These are phyloP conservation scores for Metschnikowia corniflorae DNA, from an alignment of 805 yeast genomes.

Conservation along the genomic window DNA sequence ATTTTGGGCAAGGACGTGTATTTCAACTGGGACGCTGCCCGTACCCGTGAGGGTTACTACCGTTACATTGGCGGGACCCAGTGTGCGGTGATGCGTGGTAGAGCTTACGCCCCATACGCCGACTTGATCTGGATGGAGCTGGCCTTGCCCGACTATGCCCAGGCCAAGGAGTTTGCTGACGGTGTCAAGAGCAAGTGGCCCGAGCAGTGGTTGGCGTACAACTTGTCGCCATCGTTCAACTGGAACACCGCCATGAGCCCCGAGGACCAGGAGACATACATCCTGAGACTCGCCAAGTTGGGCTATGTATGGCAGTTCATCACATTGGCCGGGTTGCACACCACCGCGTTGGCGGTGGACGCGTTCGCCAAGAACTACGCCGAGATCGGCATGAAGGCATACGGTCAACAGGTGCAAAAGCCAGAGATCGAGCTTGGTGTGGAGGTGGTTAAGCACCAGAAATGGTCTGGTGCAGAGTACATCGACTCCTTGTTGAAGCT, in stretches of 20 bases:
- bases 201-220: constrained; percentile 93
- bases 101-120: constrained; percentile 91
- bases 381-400: constrained; percentile 89
- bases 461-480: constrained; percentile 98
- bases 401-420: constrained; percentile 82
- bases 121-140: constrained; percentile 99
- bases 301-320: constrained; percentile 98
- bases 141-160: constrained; percentile 87
- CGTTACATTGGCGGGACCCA: constrained; percentile 94
- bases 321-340: constrained; percentile 94
- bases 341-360: constrained; percentile 89
- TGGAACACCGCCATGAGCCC: constrained; percentile 93
- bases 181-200: constrained; percentile 83
- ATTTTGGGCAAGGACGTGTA: constrained; percentile 76
- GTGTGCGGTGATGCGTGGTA: constrained; percentile 95
- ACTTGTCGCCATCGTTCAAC: constrained; percentile 95
- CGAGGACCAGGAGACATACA: constrained; percentile 86
- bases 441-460: constrained; percentile 96
- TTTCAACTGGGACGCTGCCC: constrained; percentile 93
- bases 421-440: constrained; percentile 85
- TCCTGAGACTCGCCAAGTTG: constrained; percentile 75
- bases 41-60: constrained; percentile 96
- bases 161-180: constrained; percentile 91
- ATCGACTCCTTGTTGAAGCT: constrained; percentile 85
- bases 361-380: constrained; percentile 76